Evolutionary conservation across 176 grass and related monocot genomes (phyloP), one percentile per base, ranked within the genome.

Genomic region (Musa itinerans): DNA sequence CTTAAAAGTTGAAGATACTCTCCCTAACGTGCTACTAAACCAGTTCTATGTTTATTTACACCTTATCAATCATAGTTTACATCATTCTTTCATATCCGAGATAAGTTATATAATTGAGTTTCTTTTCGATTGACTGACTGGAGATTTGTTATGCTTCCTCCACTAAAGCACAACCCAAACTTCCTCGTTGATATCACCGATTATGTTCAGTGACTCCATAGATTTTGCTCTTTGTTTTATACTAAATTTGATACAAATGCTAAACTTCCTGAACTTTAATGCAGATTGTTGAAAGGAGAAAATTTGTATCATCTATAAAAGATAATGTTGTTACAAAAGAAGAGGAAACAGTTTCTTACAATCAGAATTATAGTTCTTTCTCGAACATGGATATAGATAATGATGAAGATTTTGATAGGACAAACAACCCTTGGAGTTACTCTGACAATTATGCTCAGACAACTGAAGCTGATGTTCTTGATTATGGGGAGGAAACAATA

Each of bases 241-340:
- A 17, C 43, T 48, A 70, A 50, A 27, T 75, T 15, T 81, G 79
- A 72, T 63, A 69, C 72, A 25, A 53, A 73, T 86, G 66, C 83
- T 86, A 25, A 16, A 84, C 82, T 15, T 49, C 63, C 21, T 52
- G 22, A 72, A 85, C 34, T 65, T 89, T 74, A 68, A 65, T 85
- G 69, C 80, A 98, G 94, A 91, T 98, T 87, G 76, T 89, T 0
- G 88, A 93, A 81, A 98, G 79, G 79, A 93, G 83, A 79, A 91
- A 98, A 77, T 63, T 89, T 48, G 71, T 87, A 50, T 86, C 90
- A 78, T 52, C 75, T 73, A 81, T 87, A 50, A 81, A 85, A 50
- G 84, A 89, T 80, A 86, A 81, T 83, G 82, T 84, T 84, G 72
- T 86, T 74, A 68, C 74, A 53, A 78, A 84, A 59, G 79, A 79